Percentiles rank a stretch among this genome's conserved stretches.
phyloP scores from a whole-genome alignment of 805 yeast species.

The Metschnikowia henanensis region DNA sequence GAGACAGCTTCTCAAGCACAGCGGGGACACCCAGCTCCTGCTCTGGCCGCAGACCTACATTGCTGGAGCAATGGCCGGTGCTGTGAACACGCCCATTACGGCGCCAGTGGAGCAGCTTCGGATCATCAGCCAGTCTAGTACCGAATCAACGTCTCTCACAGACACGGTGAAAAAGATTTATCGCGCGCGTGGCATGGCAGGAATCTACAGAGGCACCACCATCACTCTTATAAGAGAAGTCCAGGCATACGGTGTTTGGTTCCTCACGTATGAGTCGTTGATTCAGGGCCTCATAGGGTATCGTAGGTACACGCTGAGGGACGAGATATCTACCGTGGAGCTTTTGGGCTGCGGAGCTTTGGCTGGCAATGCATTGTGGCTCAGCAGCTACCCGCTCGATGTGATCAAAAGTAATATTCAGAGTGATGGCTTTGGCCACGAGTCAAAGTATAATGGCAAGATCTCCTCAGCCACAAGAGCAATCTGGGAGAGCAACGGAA shows the following conservation, averaged over 20 bases:
- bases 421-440: conserved; percentile 50
- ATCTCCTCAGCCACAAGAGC: conserved; percentile 34
- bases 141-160: conserved; percentile 22
- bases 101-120: conserved; percentile 69
- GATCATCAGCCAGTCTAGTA: conserved; percentile 57
- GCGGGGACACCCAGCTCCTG: conserved; percentile 34
- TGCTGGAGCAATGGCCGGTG: conserved; percentile 66
- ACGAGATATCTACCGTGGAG: conserved; percentile 54
- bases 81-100: conserved; percentile 62
- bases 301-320: conserved; percentile 40
- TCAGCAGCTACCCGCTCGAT: conserved; percentile 53
- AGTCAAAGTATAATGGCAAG: conserved; percentile 44
- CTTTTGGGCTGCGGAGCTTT: conserved; percentile 57
- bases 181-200: conserved; percentile 43
- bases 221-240: conserved; percentile 58
- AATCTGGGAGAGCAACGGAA: conserved; percentile 45
- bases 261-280: conserved; percentile 59
- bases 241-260: conserved; percentile 81
- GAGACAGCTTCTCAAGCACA: conserved; percentile 47
- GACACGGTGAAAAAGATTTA: conserved; percentile 46
- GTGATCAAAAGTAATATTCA: conserved; percentile 51
- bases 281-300: conserved; percentile 39
- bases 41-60: conserved; percentile 57
- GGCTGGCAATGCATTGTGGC: conserved; percentile 71
- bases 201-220: conserved; percentile 54